phyloP scores from a whole-genome alignment of 768 basidiomycete species.

The Tylopilus vinaceipallidus region DNA sequence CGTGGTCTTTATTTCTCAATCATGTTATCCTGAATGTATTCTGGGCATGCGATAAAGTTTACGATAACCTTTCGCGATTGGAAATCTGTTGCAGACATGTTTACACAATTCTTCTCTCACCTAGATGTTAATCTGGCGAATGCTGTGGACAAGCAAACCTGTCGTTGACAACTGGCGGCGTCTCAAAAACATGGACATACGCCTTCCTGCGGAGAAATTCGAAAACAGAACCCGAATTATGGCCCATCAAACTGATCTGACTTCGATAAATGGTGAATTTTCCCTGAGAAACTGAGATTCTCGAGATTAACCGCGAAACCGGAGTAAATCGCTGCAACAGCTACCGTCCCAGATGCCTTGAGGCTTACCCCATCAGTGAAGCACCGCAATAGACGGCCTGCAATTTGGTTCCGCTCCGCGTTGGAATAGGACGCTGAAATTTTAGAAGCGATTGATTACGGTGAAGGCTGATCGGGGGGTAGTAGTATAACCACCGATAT shows the following conservation, averaged over 20 bases:
- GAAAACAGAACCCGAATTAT: slow-evolving; percentile 7
- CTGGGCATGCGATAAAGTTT: slow-evolving; percentile 32
- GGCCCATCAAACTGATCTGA: slow-evolving; percentile 25
- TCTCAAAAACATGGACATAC: slow-evolving; percentile 18
- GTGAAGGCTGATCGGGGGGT: slow-evolving; percentile 3
- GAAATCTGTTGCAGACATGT: slow-evolving; percentile 21
- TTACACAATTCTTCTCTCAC: slow-evolving; percentile 15
- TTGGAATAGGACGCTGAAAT: slow-evolving; percentile 1
- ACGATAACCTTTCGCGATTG: slow-evolving; percentile 34
- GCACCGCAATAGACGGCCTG: slow-evolving; percentile 3
- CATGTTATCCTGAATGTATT: slow-evolving; percentile 7
- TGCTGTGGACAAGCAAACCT: slow-evolving; percentile 7
- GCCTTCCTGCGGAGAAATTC: slow-evolving; percentile 18
- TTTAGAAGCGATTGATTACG: slow-evolving; percentile 4
- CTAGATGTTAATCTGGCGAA: slow-evolving; percentile 14
- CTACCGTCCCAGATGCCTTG: slow-evolving; percentile 3
- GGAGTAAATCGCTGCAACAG: slow-evolving; percentile 1
- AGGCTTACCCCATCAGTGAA: slow-evolving; percentile 2
- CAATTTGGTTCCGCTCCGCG: slow-evolving; percentile 14
- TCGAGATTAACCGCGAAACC: slow-evolving; percentile 25
- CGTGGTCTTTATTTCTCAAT: slow-evolving; percentile 1
- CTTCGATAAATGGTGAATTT: slow-evolving; percentile 19
- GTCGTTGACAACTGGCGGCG: slow-evolving; percentile 6
- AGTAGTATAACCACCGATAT: slow-evolving; percentile 20
- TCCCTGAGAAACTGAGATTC: slow-evolving; percentile 19